These are phyloP conservation scores for Tylopilus vinaceipallidus DNA, from an alignment of 768 basidiomycete genomes.

Conservation along the genomic window DNA sequence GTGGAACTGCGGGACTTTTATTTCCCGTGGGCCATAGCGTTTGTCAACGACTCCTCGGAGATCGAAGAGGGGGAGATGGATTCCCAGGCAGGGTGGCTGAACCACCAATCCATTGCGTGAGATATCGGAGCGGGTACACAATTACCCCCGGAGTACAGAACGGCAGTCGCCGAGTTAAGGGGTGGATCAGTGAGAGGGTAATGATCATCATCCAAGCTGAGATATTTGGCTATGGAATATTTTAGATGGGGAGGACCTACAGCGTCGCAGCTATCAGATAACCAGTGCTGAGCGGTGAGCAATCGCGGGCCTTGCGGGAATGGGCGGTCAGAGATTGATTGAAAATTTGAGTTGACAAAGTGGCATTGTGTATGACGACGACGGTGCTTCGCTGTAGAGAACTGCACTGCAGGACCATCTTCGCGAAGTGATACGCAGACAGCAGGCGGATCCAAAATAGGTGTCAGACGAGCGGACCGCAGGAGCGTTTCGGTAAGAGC, in stretches of 20 bases:
- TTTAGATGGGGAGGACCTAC: constrained; percentile 3
- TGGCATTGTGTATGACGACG: constrained; percentile 7
- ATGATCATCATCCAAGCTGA: constrained; percentile 6
- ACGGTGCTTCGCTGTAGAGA: constrained; percentile 14
- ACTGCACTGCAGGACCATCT: constrained; percentile 10
- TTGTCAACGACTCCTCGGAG: constrained; percentile 27
- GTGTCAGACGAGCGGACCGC: constrained; percentile 13
- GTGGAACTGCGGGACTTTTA: constrained; percentile 1
- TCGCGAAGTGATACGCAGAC: constrained; percentile 26
- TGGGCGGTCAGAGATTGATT: not conserved
- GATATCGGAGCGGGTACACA: constrained; percentile 20
- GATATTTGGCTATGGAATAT: constrained; percentile 1
- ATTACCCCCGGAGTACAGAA: constrained; percentile 13
- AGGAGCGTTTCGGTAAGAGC: constrained; percentile 10
- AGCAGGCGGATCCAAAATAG: constrained; percentile 22
- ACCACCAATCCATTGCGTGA: constrained; percentile 20
- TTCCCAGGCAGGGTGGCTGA: constrained; percentile 15
- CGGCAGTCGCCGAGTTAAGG: constrained; percentile 18
- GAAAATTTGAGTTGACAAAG: constrained; percentile 10
- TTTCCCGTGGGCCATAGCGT: constrained; percentile 9
- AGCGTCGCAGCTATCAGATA: not conserved
- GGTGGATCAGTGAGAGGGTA: constrained; percentile 4
- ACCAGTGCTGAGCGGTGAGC: not conserved
- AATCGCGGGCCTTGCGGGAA: not conserved
- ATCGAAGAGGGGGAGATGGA: constrained; percentile 12